Evolutionary conservation across 2,329 filamentous ascomycete species (phyloP).

Genomic region (Aspergillus spinulosporus): DNA sequence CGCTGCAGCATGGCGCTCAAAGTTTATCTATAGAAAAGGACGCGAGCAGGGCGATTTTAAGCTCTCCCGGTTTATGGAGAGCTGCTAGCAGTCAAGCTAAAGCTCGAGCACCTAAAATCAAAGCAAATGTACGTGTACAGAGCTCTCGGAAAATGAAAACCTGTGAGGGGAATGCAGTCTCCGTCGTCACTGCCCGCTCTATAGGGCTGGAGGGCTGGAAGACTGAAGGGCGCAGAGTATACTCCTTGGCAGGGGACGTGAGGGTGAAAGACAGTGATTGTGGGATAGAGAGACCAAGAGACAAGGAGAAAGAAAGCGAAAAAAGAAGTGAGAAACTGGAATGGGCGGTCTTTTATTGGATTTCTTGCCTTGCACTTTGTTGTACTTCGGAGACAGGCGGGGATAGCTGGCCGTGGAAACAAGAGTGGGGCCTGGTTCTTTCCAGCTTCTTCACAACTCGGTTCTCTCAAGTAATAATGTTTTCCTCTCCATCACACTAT

Average conservation of each 20-base stretch:
- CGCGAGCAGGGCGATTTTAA: neutral
- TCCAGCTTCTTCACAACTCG: neutral
- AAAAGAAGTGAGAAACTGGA: constrained; percentile 13
- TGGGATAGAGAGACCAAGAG: neutral
- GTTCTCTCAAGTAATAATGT: neutral
- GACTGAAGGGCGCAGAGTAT: neutral
- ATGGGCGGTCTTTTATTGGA: constrained; percentile 19
- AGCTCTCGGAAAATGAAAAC: constrained; percentile 7
- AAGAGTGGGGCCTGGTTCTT: constrained; percentile 11
- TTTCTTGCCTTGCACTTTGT: constrained; percentile 11
- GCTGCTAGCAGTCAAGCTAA: neutral
- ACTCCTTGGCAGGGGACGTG: neutral
- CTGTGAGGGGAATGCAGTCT: neutral
- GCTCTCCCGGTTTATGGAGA: neutral
- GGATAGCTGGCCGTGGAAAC: constrained; percentile 26
- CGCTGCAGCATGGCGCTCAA: constrained; percentile 27
- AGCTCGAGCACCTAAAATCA: constrained; percentile 1
- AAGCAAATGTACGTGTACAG: constrained; percentile 3
- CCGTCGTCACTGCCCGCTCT: constrained; percentile 1
- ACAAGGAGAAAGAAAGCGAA: neutral
- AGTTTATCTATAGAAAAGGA: constrained; percentile 8
- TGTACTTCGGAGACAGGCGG: constrained; percentile 30
- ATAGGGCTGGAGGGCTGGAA: neutral
- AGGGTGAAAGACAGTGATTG: neutral
- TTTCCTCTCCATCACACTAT: constrained; percentile 6